phyloP scores from a whole-genome alignment of 2,329 filamentous ascomycete genomes.

The Laburnicola sp. region DNA sequence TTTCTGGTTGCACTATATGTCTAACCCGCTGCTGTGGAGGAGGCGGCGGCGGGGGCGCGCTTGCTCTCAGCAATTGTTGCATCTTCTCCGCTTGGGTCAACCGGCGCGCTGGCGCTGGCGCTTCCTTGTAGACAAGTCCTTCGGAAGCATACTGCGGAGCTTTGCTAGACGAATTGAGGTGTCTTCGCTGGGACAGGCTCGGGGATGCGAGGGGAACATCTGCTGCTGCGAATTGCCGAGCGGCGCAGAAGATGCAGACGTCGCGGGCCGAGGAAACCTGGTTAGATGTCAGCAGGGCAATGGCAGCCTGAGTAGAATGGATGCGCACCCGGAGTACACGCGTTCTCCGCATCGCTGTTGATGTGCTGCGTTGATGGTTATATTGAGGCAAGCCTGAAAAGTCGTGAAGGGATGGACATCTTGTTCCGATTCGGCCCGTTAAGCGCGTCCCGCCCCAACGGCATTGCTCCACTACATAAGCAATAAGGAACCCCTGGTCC shows the following conservation, averaged over 20 bases:
- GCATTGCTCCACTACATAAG: not conserved
- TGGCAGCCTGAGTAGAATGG: not conserved
- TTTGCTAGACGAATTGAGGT: constrained; percentile 39
- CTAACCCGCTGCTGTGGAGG: constrained; percentile 17
- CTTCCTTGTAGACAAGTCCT: constrained; percentile 31
- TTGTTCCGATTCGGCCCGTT: not conserved
- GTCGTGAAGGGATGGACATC: constrained; percentile 4
- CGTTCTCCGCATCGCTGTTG: constrained; percentile 35
- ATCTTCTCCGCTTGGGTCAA: constrained; percentile 35
- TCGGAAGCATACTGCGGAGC: constrained; percentile 35
- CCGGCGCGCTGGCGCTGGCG: constrained; percentile 17
- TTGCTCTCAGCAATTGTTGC: constrained; percentile 28
- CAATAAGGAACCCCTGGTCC: not conserved
- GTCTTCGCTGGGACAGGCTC: constrained; percentile 30
- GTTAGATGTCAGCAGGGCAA: not conserved
- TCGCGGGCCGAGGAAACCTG: constrained; percentile 42
- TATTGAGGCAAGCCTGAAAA: constrained; percentile 4
- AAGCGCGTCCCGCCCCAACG: not conserved
- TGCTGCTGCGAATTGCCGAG: constrained; percentile 33
- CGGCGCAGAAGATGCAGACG: constrained; percentile 46
- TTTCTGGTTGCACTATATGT: constrained; percentile 22
- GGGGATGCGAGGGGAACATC: constrained; percentile 19
- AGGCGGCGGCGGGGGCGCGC: constrained; percentile 18
- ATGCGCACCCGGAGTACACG: constrained; percentile 32
- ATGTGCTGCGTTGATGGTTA: constrained; percentile 6